Percentiles rank a stretch among this genome's conserved stretches.
phyloP scores from a whole-genome alignment of 305 asterid species.

The Fraxinus velutina region DNA sequence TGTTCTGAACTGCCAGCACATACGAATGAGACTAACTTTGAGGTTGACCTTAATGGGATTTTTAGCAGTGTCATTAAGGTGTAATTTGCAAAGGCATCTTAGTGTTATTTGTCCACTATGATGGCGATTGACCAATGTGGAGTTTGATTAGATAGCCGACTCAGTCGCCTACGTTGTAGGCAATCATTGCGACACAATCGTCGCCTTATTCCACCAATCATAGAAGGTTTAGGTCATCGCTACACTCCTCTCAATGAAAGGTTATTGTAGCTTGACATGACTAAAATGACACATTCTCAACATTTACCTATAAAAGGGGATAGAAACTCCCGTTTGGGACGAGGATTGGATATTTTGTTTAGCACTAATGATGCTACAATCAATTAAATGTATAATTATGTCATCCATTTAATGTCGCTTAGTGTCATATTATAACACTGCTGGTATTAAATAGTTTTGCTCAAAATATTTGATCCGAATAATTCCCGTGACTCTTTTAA shows the following conservation, averaged over 20 bases:
- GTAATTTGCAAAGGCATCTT: neutral
- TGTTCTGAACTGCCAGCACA: neutral
- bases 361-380: neutral
- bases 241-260: too few relatives aligned
- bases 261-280: neutral
- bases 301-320: neutral
- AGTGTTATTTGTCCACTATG: neutral
- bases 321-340: neutral
- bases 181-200: neutral
- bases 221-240: neutral
- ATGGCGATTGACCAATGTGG: neutral
- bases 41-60: neutral
- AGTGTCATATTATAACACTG: too few relatives aligned
- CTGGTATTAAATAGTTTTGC: too few relatives aligned
- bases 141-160: neutral
- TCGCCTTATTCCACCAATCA: neutral
- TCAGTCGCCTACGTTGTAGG: neutral
- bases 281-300: neutral
- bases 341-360: neutral
- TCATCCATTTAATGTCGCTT: neutral
- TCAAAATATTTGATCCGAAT: neutral
- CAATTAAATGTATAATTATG: too few relatives aligned
- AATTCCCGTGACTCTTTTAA: neutral
- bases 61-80: neutral
- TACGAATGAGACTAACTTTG: neutral